Evolutionary conservation across 2,329 filamentous ascomycete genomes (phyloP), one percentile per base, ranked within the genome.

Genomic region (Elsinoe australis): DNA sequence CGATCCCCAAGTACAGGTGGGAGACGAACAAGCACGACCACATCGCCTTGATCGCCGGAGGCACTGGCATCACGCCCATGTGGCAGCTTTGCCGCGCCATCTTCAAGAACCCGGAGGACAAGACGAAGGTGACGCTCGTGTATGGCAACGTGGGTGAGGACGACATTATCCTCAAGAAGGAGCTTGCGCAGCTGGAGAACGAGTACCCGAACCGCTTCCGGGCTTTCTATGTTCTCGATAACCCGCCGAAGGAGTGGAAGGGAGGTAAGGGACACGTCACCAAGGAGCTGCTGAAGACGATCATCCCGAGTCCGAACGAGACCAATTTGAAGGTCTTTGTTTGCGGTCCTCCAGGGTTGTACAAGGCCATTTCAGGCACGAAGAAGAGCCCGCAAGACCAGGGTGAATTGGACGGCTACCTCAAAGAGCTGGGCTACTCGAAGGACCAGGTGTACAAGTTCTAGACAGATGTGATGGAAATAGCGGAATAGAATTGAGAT

Each of bases 391-490:
- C 89, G n/a, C 75, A 79, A 60, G 88, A 98, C 66, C 92, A 98
- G 72, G 92, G 92, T 58, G 90, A 96, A 71, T 75, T 98, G 56
- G 73, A 72, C 6, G 92, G 86, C 54, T 73, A 82, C 55, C 73
- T 98, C 55, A 83, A 87, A 71, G 87, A 95, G 60, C 73, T 95
- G 29, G 88, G 88, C 33, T 88, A 87, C 70, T 73, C 62, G 56
- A 80, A 87, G 74, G 86, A 96, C 51, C 92, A 96, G 73, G 89
- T 96, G 28, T 95, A 87, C 75, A 96, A 96, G 78, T 94, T 95
- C 62, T 95, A 80, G 56, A 57, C 15, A 24, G 36, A 4, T 9
- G 18, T 10, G 12, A 22, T 5, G 38, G 38, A 19, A 28, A 19
- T 38, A 36, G 33, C 9, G 5, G 15, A 12, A 38, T 38, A 38